A percentile compares a stretch with the other conserved stretches of the same genome.
These are phyloP conservation scores for Zancudomyces culisetae DNA, from an alignment of 371 early-diverging fungal genomes.

Conservation along the genomic window DNA sequence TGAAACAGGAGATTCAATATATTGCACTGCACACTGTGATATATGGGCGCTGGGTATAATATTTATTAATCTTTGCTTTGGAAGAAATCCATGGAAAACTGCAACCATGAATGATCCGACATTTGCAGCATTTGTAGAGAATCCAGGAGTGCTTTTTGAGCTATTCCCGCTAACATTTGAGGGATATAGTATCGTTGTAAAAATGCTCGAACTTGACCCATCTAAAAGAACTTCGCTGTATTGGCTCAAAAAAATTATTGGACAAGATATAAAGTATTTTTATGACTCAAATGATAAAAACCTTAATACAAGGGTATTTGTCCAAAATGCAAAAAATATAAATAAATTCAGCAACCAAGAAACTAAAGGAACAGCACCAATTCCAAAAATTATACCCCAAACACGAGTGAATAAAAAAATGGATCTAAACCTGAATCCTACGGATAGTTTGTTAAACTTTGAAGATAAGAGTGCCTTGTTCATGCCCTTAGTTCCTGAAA, in stretches of 20 bases:
- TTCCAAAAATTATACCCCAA: background rate
- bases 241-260: slow-evolving; percentile 6
- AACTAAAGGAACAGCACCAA: background rate
- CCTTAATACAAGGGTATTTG: too few relatives aligned
- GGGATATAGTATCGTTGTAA: slow-evolving; percentile 38
- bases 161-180: slow-evolving; percentile 34
- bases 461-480: too few relatives aligned
- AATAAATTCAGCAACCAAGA: background rate
- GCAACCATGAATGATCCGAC: slow-evolving; percentile 48
- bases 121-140: slow-evolving; percentile 39
- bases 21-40: slow-evolving; percentile 56
- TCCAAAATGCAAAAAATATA: too few relatives aligned
- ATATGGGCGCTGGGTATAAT: slow-evolving; percentile 72
- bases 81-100: slow-evolving; percentile 63
- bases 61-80: slow-evolving; percentile 50
- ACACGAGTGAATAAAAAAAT: background rate
- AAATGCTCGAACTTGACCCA: slow-evolving; percentile 57
- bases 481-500: background rate
- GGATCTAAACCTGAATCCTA: too few relatives aligned
- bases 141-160: slow-evolving; percentile 37
- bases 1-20: slow-evolving; percentile 44
- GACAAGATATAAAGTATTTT: background rate
- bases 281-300: too few relatives aligned
- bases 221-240: slow-evolving; percentile 13
- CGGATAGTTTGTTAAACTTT: too few relatives aligned